phyloP scores from a whole-genome alignment of 805 yeast genomes.

The Isabelozyma gotoi region DNA sequence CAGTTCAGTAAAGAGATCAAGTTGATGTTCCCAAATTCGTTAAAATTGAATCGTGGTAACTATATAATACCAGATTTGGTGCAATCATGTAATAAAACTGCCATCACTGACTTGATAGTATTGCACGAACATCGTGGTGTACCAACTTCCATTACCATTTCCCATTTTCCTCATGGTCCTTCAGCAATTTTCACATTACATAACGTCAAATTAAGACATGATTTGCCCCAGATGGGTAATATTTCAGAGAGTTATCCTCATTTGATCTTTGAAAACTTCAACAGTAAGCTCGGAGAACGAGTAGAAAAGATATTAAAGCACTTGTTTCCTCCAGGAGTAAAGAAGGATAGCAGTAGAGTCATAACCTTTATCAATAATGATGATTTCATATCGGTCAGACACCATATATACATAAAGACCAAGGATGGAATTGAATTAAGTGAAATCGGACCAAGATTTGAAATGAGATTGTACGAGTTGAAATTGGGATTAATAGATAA shows the following conservation, averaged over 20 bases:
- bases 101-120: constrained; percentile 79
- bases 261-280: constrained; percentile 86
- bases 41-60: constrained; percentile 91
- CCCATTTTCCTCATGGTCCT: constrained; percentile 98
- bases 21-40: constrained; percentile 83
- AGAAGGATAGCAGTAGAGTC: constrained; percentile 86
- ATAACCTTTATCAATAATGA: constrained; percentile 87
- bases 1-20: constrained; percentile 94
- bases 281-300: constrained; percentile 76
- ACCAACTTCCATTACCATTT: constrained; percentile 88
- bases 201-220: constrained; percentile 93
- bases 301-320: constrained; percentile 81
- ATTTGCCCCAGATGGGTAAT: constrained; percentile 79
- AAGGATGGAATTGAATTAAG: constrained; percentile 88
- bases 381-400: constrained; percentile 92
- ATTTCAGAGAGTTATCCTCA: constrained; percentile 93
- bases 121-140: constrained; percentile 98
- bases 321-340: constrained; percentile 95
- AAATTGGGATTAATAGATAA: constrained; percentile 89
- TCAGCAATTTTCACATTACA: constrained; percentile 92
- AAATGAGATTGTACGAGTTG: constrained; percentile 89
- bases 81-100: constrained; percentile 76
- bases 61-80: constrained; percentile 83
- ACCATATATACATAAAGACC: constrained; percentile 89
- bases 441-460: constrained; percentile 98